Conservation (phyloP, 2,329 filamentous ascomycete species). For the Colletotrichum tabaci region DNA sequence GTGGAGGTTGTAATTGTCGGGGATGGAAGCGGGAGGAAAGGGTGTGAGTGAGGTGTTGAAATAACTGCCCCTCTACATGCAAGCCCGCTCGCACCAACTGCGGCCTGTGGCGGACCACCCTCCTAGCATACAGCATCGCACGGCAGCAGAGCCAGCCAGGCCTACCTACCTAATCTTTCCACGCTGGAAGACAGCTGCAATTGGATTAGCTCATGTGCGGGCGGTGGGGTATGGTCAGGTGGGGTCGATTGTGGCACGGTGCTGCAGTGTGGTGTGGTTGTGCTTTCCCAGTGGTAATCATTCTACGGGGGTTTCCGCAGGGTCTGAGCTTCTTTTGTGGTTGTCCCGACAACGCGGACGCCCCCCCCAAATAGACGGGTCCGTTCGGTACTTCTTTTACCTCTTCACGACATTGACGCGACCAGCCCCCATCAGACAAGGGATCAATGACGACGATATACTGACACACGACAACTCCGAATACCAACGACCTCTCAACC, state of each 20-base stretch:
- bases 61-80: slow-evolving; percentile 58
- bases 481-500: background rate
- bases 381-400: slow-evolving; percentile 14
- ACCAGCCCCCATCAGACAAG: slow-evolving; percentile 6
- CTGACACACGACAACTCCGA: background rate
- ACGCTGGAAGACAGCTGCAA: slow-evolving; percentile 38
- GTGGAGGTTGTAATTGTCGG: slow-evolving; percentile 37
- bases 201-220: slow-evolving; percentile 37
- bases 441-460: slow-evolving; percentile 5
- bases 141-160: slow-evolving; percentile 15
- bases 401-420: slow-evolving; percentile 21
- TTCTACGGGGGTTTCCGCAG: slow-evolving; percentile 31
- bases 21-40: slow-evolving; percentile 52
- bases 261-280: slow-evolving; percentile 19
- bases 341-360: slow-evolving; percentile 34
- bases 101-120: slow-evolving; percentile 39
- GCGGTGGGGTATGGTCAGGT: slow-evolving; percentile 39
- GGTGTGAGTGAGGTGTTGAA: slow-evolving; percentile 50
- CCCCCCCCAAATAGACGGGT: slow-evolving; percentile 38
- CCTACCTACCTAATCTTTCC: slow-evolving; percentile 31
- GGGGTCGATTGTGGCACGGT: slow-evolving; percentile 37
- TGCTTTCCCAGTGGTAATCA: slow-evolving; percentile 10
- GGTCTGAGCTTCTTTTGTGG: slow-evolving; percentile 33
- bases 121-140: slow-evolving; percentile 18
- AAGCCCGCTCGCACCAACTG: slow-evolving; percentile 45